These are phyloP conservation scores for Trichomonas tenax DNA, from an alignment of 208 protist species.

Conservation along the genomic window DNA sequence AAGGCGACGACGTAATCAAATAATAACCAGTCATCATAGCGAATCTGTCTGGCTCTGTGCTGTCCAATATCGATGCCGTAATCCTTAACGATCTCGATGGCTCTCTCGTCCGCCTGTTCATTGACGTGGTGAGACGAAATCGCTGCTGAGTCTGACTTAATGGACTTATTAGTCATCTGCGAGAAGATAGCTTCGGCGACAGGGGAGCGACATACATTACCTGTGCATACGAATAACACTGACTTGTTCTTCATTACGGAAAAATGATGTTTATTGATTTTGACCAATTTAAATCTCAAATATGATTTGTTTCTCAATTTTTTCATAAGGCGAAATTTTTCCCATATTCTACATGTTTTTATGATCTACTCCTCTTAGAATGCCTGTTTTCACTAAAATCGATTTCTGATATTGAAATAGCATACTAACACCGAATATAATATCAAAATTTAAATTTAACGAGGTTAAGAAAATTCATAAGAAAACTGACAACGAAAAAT, in stretches of 20 bases:
- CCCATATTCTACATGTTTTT: too few species aligned
- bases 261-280: neutral
- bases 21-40: neutral
- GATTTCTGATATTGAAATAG: too few species aligned
- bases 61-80: neutral
- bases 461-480: too few species aligned
- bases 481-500: too few species aligned
- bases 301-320: too few species aligned
- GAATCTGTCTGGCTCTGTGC: neutral
- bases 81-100: neutral
- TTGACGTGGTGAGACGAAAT: neutral
- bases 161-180: neutral
- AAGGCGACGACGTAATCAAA: neutral
- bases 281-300: neutral
- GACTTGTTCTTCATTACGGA: neutral
- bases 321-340: too few species aligned
- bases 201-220: slow-evolving; percentile 1
- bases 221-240: neutral
- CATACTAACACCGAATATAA: too few species aligned
- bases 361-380: too few species aligned
- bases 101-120: neutral
- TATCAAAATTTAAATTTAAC: too few species aligned
- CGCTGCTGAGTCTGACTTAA: neutral
- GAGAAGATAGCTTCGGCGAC: neutral
- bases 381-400: too few species aligned